Conservation (phyloP, 345 rosid genomes). For the Citrus cavaleriei region DNA sequence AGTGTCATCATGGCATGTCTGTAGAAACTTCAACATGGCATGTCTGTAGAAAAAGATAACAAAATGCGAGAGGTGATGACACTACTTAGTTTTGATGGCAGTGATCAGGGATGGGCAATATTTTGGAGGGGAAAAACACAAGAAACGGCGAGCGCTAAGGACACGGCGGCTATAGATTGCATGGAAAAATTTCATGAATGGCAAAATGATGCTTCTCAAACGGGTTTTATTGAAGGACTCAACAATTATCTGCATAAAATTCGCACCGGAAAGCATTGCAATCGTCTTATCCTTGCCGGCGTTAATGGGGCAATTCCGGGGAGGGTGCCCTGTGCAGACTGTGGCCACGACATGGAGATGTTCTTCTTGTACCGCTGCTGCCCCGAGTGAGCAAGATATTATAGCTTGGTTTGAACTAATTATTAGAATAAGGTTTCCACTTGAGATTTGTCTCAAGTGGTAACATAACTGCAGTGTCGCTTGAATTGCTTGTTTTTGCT, state of each 20-base stretch:
- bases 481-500: neutral
- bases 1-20: constrained; percentile 29
- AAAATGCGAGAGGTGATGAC: constrained; percentile 34
- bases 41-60: too few relatives aligned
- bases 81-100: constrained; percentile 30
- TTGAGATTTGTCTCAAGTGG: neutral
- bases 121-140: constrained; percentile 7
- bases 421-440: neutral
- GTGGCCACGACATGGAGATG: constrained; percentile 36
- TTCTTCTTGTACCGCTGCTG: constrained; percentile 40
- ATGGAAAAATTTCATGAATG: neutral
- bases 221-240: constrained; percentile 11
- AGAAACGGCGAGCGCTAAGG: constrained; percentile 19
- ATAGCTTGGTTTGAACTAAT: neutral
- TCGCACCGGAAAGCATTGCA: constrained; percentile 25
- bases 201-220: neutral
- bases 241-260: neutral
- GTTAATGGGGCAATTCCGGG: constrained; percentile 23
- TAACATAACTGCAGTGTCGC: neutral
- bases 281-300: constrained; percentile 31
- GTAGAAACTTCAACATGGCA: too few relatives aligned
- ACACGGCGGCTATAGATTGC: neutral
- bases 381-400: constrained; percentile 13
- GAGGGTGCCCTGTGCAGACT: constrained; percentile 28
- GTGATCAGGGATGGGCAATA: constrained; percentile 35